These are phyloP conservation scores for Aspergillus ruber DNA, from an alignment of 2,329 filamentous ascomycete genomes.

Conservation along the genomic window DNA sequence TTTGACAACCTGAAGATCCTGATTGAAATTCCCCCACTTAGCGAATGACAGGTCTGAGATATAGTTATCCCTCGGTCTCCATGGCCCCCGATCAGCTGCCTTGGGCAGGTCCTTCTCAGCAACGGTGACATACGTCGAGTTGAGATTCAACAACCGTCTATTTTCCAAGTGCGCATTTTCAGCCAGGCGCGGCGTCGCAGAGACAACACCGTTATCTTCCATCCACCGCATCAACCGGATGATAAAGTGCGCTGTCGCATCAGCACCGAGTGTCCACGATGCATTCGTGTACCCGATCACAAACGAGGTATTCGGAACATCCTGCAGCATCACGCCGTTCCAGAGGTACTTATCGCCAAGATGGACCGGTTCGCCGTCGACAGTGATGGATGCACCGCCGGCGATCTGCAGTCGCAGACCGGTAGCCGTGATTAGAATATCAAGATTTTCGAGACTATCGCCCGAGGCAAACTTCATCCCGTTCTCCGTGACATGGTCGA, in stretches of 20 bases:
- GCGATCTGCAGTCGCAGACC: constrained; percentile 37
- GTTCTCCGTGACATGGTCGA: constrained; percentile 44
- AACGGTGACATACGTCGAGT: constrained; percentile 35
- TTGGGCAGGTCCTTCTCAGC: constrained; percentile 30
- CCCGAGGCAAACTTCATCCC: constrained; percentile 46
- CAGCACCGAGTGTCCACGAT: constrained; percentile 41
- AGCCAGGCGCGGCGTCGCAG: constrained; percentile 22
- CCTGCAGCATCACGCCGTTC: constrained; percentile 41
- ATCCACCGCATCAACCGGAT: constrained; percentile 30
- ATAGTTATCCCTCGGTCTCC: constrained; percentile 35
- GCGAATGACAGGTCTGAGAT: constrained; percentile 34
- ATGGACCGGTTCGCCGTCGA: constrained; percentile 33
- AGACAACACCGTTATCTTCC: constrained; percentile 18
- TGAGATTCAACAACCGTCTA: constrained; percentile 30
- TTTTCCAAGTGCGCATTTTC: constrained; percentile 17
- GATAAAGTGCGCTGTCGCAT: constrained; percentile 37
- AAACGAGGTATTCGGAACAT: constrained; percentile 37
- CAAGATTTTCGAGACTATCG: constrained; percentile 28
- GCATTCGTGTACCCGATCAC: constrained; percentile 41
- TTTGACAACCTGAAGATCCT: constrained; percentile 22
- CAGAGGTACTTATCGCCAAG: constrained; percentile 34
- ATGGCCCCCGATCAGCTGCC: constrained; percentile 34
- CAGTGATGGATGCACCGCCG: constrained; percentile 28
- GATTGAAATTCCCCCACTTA: constrained; percentile 28
- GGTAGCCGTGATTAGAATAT: constrained; percentile 42